phyloP scores from a whole-genome alignment of 805 yeast genomes.

The Candida piceae region DNA sequence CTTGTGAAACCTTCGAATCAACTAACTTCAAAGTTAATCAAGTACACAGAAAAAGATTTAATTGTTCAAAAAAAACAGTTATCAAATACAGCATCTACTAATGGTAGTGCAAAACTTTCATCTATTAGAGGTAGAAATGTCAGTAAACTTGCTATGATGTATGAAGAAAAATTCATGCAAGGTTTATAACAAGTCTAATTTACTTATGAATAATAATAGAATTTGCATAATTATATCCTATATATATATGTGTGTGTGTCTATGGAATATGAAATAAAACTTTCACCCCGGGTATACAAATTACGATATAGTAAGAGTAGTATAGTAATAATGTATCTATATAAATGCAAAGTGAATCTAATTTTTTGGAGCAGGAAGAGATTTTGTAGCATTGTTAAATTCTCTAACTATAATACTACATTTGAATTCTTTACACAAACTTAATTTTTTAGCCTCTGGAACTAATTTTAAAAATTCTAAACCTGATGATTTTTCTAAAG shows the following conservation, averaged over 20 bases:
- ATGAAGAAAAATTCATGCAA: constrained; percentile 38
- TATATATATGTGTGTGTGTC: not conserved
- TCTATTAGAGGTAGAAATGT: constrained; percentile 48
- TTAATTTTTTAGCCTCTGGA: constrained; percentile 49
- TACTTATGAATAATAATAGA: not conserved
- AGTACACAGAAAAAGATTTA: constrained; percentile 30
- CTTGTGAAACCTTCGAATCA: constrained; percentile 24
- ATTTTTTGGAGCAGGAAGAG: constrained; percentile 23
- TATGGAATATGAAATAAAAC: too few species aligned
- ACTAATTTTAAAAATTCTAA: constrained; percentile 70
- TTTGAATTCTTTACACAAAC: constrained; percentile 72
- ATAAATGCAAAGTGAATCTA: constrained; percentile 2
- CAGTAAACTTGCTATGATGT: constrained; percentile 44
- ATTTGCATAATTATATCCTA: not conserved
- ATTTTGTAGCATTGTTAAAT: constrained; percentile 44
- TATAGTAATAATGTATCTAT: too few species aligned
- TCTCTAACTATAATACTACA: constrained; percentile 83
- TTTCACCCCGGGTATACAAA: too few species aligned
- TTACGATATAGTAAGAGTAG: too few species aligned
- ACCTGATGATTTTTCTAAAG: constrained; percentile 84
- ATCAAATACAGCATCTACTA: constrained; percentile 3
- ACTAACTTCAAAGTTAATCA: constrained; percentile 21
- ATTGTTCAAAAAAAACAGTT: constrained; percentile 17
- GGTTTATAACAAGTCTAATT: too few species aligned
- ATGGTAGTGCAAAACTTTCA: constrained; percentile 8